phyloP scores from a whole-genome alignment of 768 basidiomycete species.

The Rubroboletus satanas region DNA sequence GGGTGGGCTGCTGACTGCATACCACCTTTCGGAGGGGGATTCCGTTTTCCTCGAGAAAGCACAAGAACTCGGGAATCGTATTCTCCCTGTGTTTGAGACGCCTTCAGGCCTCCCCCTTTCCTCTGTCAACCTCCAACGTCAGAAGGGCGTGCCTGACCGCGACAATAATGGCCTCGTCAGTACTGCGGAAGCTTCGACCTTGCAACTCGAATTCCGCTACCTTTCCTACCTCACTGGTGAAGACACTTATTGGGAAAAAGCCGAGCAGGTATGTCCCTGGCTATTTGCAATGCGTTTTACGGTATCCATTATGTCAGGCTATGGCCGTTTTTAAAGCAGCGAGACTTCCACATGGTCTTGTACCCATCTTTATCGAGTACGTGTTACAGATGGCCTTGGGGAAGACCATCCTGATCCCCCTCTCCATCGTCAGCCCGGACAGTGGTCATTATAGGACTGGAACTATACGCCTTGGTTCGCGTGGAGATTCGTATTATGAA shows the following conservation, averaged over 20 bases:
- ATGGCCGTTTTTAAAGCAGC: slow-evolving; percentile 69
- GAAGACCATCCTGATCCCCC: slow-evolving; percentile 9
- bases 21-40: slow-evolving; percentile 71
- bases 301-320: slow-evolving; percentile 35
- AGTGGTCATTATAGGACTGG: slow-evolving; percentile 57
- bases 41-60: slow-evolving; percentile 72
- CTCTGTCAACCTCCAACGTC: slow-evolving; percentile 64
- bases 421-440: slow-evolving; percentile 36
- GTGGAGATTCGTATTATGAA: slow-evolving; percentile 94
- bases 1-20: slow-evolving; percentile 84
- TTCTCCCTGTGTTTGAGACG: slow-evolving; percentile 80
- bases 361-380: slow-evolving; percentile 82
- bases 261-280: slow-evolving; percentile 51
- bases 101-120: slow-evolving; percentile 79
- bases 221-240: slow-evolving; percentile 77
- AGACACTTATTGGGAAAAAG: slow-evolving; percentile 76
- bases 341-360: slow-evolving; percentile 66
- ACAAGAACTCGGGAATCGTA: slow-evolving; percentile 78
- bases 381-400: slow-evolving; percentile 16
- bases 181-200: slow-evolving; percentile 82
- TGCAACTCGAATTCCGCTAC: slow-evolving; percentile 90
- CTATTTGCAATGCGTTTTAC: background rate
- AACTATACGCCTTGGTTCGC: slow-evolving; percentile 83
- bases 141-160: slow-evolving; percentile 54
- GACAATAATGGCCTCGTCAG: slow-evolving; percentile 63